Base-by-base conservation (phyloP, 345 rosid genomes). In the Trapa incisa region DNA sequence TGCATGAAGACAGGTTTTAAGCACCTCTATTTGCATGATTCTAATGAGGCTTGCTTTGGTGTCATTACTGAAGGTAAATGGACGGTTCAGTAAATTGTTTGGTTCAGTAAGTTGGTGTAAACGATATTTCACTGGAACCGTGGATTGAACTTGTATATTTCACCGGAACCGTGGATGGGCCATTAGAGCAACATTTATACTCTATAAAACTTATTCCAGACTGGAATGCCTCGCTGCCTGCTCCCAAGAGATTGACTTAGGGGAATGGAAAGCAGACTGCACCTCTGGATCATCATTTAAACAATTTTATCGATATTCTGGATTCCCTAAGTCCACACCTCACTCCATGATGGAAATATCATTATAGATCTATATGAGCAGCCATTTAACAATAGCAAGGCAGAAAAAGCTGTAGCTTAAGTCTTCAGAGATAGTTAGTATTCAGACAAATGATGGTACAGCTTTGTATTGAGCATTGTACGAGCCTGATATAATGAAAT, bases 61-160 rank as follows among this genome's bases (percentile, higher is more conserved):
- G 87, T 91, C 10, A 78, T 93, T 68, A 93, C 96, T 7, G 80
- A 80, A 73, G 98, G 98, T 65, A 87, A 90, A 48, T 87, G 97
- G 96, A 81, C 87, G 88, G 96, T 93, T 74, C 97, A 90, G 79
- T 96, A 93, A 79, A 77, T 90, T 52, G 79, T 88, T 88, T 39
- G 97, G 97, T 35, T 93, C 62, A 84, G 88, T 71, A 97, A 93
- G 22, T 67, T 22, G 0, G 29, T 22, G 29, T 22, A 22, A 22
- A 22, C 29, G 29, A 22, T 22, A 22, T 22, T 22, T 22, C 29
- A 22, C 29, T 22, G 29, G 29, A 22, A 22, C 29, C 29, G 29
- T 22, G 29, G 29, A 22, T 77, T 17, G 82, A 82, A 61, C 72
- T 84, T 45, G 80, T 90, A 14, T 93, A 88, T 73, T 93, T 93